phyloP scores from a whole-genome alignment of 768 basidiomycete genomes.

The Crassisporium funariophilum region DNA sequence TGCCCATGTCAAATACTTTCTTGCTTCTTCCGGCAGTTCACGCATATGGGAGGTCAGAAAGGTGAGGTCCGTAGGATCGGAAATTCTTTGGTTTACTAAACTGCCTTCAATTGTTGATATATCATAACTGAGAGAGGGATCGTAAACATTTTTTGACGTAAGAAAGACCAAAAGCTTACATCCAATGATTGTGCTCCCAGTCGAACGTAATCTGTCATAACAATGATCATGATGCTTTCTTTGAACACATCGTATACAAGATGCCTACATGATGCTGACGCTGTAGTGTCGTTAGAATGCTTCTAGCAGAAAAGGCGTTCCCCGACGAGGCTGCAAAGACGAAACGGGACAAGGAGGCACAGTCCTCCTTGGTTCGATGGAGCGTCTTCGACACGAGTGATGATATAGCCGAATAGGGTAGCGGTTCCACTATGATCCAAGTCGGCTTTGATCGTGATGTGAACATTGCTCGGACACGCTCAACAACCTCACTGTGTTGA shows the following conservation, averaged over 20 bases:
- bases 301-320: slow-evolving; percentile 71
- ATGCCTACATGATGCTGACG: slow-evolving; percentile 59
- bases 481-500: slow-evolving; percentile 42
- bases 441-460: slow-evolving; percentile 56
- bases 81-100: slow-evolving; percentile 50
- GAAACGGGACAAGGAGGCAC: slow-evolving; percentile 53
- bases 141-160: slow-evolving; percentile 1
- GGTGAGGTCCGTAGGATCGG: slow-evolving; percentile 63
- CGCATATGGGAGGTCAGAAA: slow-evolving; percentile 62
- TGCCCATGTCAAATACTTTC: slow-evolving; percentile 71
- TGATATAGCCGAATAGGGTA: slow-evolving; percentile 57
- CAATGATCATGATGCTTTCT: not conserved
- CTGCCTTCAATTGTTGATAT: slow-evolving; percentile 57
- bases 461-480: slow-evolving; percentile 60
- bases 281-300: slow-evolving; percentile 62
- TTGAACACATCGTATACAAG: not conserved
- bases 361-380: slow-evolving; percentile 59
- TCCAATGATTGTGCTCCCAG: slow-evolving; percentile 68
- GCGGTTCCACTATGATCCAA: slow-evolving; percentile 68
- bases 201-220: slow-evolving; percentile 74
- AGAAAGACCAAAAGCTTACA: slow-evolving; percentile 39
- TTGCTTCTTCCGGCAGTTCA: slow-evolving; percentile 63
- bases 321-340: slow-evolving; percentile 62
- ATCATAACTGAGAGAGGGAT: slow-evolving; percentile 45
- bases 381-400: slow-evolving; percentile 65